Conservation (phyloP, 2,329 filamentous ascomycete species). For the Eutypella sp. region DNA sequence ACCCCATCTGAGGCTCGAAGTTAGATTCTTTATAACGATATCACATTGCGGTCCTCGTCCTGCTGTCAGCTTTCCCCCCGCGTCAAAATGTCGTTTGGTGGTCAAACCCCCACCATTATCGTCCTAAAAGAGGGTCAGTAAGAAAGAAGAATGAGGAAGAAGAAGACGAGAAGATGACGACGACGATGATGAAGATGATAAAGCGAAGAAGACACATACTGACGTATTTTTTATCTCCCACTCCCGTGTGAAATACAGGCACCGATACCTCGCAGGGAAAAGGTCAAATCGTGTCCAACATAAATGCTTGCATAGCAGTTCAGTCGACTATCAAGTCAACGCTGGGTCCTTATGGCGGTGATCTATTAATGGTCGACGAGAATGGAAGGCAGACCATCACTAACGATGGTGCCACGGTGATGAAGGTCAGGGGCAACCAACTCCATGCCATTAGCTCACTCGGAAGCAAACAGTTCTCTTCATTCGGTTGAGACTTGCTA, state of each 20-base stretch:
- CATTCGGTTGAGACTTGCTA: too few species aligned
- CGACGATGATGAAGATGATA: conserved; percentile 1
- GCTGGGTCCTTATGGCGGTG: conserved; percentile 92
- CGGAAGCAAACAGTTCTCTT: too few species aligned
- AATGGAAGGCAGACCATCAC: conserved; percentile 97
- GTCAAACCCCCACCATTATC: conserved; percentile 95
- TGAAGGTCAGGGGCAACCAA: conserved; percentile 78
- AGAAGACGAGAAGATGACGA: neutral
- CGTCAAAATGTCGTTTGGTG: conserved; percentile 82
- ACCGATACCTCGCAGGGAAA: conserved; percentile 97
- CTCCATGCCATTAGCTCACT: too few species aligned
- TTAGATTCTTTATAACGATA: neutral
- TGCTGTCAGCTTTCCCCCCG: too few species aligned
- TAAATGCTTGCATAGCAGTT: conserved; percentile 95
- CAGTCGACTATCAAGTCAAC: conserved; percentile 95
- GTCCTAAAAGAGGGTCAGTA: conserved; percentile 91
- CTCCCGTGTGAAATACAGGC: conserved; percentile 56
- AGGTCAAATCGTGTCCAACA: conserved; percentile 94
- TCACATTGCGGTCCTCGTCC: neutral
- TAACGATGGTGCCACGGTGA: conserved; percentile 97
- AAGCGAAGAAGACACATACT: too few species aligned
- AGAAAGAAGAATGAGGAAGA: conserved; percentile 13
- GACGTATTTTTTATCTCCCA: too few species aligned
- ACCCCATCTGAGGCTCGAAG: conserved; percentile 5
- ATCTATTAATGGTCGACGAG: conserved; percentile 90